Evolutionary conservation across 78 protist genomes (phyloP).

Genomic region (Dictyostelium capitatum): DNA sequence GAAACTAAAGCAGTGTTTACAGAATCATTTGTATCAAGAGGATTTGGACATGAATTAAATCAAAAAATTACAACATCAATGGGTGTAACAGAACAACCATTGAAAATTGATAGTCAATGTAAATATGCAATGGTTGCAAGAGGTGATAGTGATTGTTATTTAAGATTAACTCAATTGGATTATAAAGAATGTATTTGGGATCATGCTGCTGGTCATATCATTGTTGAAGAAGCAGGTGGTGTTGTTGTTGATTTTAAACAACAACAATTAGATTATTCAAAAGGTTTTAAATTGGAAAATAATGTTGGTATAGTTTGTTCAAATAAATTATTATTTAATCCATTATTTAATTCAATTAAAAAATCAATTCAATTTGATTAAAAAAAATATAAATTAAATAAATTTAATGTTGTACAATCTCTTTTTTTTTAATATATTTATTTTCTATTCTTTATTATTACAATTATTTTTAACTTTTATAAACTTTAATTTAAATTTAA

Average conservation of each 20-base stretch:
- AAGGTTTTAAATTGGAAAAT: slow-evolving; percentile 24
- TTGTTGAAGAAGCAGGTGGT: slow-evolving; percentile 85
- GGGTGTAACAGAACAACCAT: slow-evolving; percentile 47
- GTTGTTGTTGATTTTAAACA: slow-evolving; percentile 62
- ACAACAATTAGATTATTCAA: slow-evolving; percentile 38
- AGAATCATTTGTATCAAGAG: slow-evolving; percentile 74
- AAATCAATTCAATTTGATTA: slow-evolving; percentile 54
- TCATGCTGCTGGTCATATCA: slow-evolving; percentile 78
- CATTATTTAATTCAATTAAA: slow-evolving; percentile 23
- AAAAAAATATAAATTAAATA: background rate
- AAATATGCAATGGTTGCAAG: slow-evolving; percentile 86
- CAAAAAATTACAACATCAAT: slow-evolving; percentile 37
- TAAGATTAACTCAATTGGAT: slow-evolving; percentile 58
- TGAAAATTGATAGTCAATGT: slow-evolving; percentile 83
- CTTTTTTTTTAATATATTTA: too few species aligned
- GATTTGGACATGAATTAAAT: slow-evolving; percentile 73
- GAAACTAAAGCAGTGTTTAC: slow-evolving; percentile 58
- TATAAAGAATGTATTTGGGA: slow-evolving; percentile 81
- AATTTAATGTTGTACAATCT: too few species aligned
- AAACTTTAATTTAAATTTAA: too few species aligned
- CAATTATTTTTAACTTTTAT: too few species aligned
- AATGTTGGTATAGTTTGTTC: slow-evolving; percentile 76
- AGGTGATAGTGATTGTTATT: slow-evolving; percentile 79
- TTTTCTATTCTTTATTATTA: too few species aligned
- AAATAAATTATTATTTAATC: slow-evolving; percentile 13